Base-by-base conservation (phyloP, 202 grass and related monocot genomes). In the Panicum virgatum region DNA sequence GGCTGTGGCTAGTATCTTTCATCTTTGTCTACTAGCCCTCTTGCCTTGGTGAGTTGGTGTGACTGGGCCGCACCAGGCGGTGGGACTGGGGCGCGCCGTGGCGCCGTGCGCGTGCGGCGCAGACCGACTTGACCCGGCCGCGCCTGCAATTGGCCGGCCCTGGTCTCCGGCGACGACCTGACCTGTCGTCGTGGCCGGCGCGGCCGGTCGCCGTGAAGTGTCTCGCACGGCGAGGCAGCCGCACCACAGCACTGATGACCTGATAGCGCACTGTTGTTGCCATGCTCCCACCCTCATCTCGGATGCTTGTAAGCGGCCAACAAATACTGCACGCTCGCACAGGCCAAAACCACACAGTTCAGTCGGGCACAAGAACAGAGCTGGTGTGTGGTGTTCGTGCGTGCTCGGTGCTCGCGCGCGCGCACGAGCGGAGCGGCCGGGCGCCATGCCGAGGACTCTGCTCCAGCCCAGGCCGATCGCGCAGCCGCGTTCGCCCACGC, bases 141-240 rank as follows among this genome's bases (percentile, higher is more conserved):
- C 43, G 64, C 67, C 73, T 25, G 22, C 32, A 5, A 38, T 16
- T 16, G 27, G 36, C 45, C 6, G 25, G 45, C 1, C 9, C 1
- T 25, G 14, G 37, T n/a, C 29, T n/a, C 59, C 75, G 86, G 30
- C 80, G 80, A 82, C 69, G 80, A 83, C 80, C 34, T 74, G 69
- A 37, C 50, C 36, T 14, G 37, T 62, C 18, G 27, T 15, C 75
- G 58, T 63, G 42, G 59, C n/a, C 15, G 4, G 7, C n/a, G 4
- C 10, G 10, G n/a, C n/a, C 6, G 6, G 81, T 80, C 86, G 63
- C 46, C 50, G 27, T 51, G 74, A 44, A 79, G 37, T 56, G 76
- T 69, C 36, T 32, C 18, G 52, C 81, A 88, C 76, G 86, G 73
- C 65, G n/a, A 12, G 2, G 23, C 3, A 5, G 0, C n/a, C 0